Evolutionary conservation across 352 stramenopile genomes (phyloP), one percentile per base, ranked within the genome.

Genomic region (Peronospora belbahrii): DNA sequence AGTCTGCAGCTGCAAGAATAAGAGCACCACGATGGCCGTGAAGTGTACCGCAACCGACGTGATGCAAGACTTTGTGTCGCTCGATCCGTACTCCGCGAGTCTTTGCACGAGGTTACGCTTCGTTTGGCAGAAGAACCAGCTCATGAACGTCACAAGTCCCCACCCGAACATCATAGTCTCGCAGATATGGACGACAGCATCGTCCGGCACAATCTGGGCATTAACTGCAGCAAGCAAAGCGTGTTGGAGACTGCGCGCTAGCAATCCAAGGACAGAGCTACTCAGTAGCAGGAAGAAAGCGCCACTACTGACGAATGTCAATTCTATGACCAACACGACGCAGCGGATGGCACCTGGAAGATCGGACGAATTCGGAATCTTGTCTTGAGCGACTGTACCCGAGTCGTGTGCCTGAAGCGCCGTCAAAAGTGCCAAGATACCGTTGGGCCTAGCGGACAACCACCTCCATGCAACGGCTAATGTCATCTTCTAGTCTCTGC

Each of bases 321-420:
- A 37, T 52, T 81, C 70, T 64, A 77, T 69, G 27, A 54, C 46
- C 17, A 81, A 34, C 45, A 81, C 51, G 13, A 77, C 53, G 28
- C 44, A 32, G 2, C 48, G 40, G 41, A 72, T 27, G 24, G 31
- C 36, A 8, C 19, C 31, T 4, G 62, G 55, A 13, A 71, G 30
- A n/a, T 63, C 41, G 2, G 31, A 11, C 7, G 31, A 19, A 7
- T 17, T 20, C 19, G 25, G n/a, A 8, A 22, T 31, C 46, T 37
- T 28, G 11, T 34, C 35, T 2, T 20, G 6, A 4, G 14, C 17
- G 11, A 18, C 27, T 39, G 31, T 40, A 28, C 32, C 36, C n/a
- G 18, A 11, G 14, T 53, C 34, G 10, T 35, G 34, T 6, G 18
- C n/a, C 42, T 74, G 48, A 32, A 72, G 57, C 9, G 41, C 49